phyloP scores from a whole-genome alignment of 1,284 basidiomycete genomes.

The Tylopilus orsonianus region DNA sequence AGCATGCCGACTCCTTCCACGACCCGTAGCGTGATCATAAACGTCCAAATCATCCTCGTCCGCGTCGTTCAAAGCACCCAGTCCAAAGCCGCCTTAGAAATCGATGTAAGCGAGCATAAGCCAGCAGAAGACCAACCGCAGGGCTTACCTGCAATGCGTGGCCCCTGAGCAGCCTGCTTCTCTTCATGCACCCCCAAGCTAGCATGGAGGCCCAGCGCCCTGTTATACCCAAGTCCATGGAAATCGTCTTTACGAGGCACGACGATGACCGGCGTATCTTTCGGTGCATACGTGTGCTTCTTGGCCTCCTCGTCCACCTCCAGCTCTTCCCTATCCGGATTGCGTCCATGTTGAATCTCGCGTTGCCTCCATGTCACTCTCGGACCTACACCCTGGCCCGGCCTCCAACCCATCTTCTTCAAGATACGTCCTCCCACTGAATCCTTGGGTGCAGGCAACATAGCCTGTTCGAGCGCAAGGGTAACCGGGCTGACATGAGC shows the following conservation, averaged over 20 bases:
- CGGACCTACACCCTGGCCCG: constrained; percentile 92
- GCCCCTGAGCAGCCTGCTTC: constrained; percentile 39
- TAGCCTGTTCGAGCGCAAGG: constrained; percentile 55
- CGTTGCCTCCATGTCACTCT: constrained; percentile 80
- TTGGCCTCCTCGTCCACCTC: constrained; percentile 75
- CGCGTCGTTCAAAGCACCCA: constrained; percentile 83
- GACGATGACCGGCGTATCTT: constrained; percentile 69
- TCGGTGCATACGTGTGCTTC: constrained; percentile 84
- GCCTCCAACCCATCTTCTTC: constrained; percentile 93
- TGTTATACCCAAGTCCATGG: constrained; percentile 78
- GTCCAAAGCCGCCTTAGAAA: constrained; percentile 71
- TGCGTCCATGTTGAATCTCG: constrained; percentile 62
- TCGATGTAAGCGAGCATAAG: constrained; percentile 1
- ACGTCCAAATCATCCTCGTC: constrained; percentile 90
- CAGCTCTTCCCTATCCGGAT: constrained; percentile 42
- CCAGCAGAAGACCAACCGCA: background rate
- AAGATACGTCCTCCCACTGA: constrained; percentile 81
- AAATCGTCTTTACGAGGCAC: constrained; percentile 72
- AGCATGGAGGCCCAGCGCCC: constrained; percentile 65
- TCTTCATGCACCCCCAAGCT: constrained; percentile 40
- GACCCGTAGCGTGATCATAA: constrained; percentile 54
- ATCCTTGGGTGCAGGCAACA: constrained; percentile 64
- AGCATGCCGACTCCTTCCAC: constrained; percentile 56
- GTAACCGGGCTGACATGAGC: constrained; percentile 53
- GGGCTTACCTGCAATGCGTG: constrained; percentile 58